These are phyloP conservation scores for Schizochytrium sp. DNA, from an alignment of 108 stramenopile species.

Conservation along the genomic window DNA sequence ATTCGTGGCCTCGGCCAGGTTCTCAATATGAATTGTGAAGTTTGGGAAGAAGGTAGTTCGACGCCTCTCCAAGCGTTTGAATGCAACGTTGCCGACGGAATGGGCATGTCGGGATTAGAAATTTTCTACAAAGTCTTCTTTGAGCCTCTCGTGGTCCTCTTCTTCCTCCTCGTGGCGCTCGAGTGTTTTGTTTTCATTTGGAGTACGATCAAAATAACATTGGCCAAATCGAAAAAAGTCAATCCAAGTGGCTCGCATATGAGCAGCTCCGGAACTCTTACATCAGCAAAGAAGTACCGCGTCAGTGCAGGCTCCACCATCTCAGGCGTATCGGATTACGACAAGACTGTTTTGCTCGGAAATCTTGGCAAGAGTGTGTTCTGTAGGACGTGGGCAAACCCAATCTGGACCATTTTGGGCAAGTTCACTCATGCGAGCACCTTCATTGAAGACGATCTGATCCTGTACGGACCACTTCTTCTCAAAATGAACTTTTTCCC, in stretches of 20 bases:
- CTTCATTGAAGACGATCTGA: neutral
- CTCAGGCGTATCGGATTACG: neutral
- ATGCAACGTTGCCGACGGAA: neutral
- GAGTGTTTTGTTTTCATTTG: neutral
- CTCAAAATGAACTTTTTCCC: neutral
- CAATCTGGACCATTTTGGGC: neutral
- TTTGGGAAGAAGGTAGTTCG: neutral
- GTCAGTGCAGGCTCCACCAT: neutral
- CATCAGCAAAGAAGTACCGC: neutral
- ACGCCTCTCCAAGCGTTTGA: neutral
- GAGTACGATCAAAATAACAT: neutral
- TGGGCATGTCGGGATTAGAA: neutral
- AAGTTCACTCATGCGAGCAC: neutral
- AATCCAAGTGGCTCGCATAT: neutral
- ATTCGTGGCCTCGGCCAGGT: neutral
- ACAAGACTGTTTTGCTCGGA: neutral
- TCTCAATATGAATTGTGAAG: neutral
- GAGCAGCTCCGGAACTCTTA: neutral
- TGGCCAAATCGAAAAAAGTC: neutral
- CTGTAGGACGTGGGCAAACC: neutral
- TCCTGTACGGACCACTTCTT: neutral
- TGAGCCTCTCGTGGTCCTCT: neutral
- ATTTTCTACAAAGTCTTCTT: neutral
- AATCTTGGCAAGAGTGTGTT: neutral
- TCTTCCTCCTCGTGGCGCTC: neutral